Conservation (phyloP, 106 monocot species). For the Acanthochlamys bracteata region DNA sequence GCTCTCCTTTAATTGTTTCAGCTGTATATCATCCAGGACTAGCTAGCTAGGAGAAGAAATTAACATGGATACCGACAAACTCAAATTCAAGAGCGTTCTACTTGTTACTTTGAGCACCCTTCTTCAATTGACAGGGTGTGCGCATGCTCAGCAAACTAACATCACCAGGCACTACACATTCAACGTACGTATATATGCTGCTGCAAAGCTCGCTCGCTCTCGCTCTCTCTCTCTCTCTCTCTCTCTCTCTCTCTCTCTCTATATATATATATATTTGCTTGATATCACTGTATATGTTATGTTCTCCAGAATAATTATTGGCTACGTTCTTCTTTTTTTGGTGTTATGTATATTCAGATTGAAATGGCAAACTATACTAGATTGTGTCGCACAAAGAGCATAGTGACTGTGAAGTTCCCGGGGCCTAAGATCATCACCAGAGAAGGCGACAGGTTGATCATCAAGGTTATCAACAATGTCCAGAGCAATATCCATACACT, state of each 20-base stretch:
- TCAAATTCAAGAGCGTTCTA: too few species aligned
- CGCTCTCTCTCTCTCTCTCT: too few species aligned
- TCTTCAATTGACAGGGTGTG: constrained; percentile 1
- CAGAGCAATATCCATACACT: constrained; percentile 32
- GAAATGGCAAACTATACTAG: constrained; percentile 20
- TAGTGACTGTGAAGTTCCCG: constrained; percentile 35
- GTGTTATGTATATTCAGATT: constrained; percentile 6
- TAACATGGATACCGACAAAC: too few species aligned
- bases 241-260: too few species aligned
- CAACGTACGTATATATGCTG: constrained; percentile 13
- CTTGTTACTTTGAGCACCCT: background rate
- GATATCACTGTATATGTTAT: background rate
- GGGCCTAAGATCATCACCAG: constrained; percentile 33
- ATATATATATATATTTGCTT: background rate
- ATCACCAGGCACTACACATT: constrained; percentile 39
- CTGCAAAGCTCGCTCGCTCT: too few species aligned
- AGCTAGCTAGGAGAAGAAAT: too few species aligned
- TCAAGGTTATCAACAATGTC: constrained; percentile 29
- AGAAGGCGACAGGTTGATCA: constrained; percentile 34
- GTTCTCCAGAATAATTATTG: background rate
- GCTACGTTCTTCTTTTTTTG: background rate
- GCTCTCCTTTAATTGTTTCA: too few species aligned
- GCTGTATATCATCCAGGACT: too few species aligned
- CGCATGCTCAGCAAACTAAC: constrained; percentile 8
- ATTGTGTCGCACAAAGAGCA: constrained; percentile 30